Evolutionary conservation across 768 basidiomycete species (phyloP), one percentile per base, ranked within the genome.

Genomic region (Cyathus striatus): DNA sequence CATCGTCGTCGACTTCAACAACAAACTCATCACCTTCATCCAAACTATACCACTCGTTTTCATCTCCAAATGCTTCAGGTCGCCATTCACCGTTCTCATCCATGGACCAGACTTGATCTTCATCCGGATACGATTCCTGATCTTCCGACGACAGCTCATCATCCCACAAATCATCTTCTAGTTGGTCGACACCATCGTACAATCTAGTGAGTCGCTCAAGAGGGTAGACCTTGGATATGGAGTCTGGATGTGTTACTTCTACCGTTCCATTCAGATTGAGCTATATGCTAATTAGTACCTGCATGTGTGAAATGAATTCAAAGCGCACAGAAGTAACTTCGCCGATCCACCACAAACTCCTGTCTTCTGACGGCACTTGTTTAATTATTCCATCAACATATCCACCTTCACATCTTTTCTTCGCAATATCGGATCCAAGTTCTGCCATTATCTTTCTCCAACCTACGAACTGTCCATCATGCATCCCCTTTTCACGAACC

Each of bases 101-200:
- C 60, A 68, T 65, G 2, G 59, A 47, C 73, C 70, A 71, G 23
- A 56, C 55, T 44, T 62, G 63, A 40, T 75, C 71, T 38, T 75
- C 65, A 7, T 64, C 66, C n/a, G n/a, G n/a, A 56, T 70, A 63
- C 6, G 69, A 62, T 16, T 69, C 66, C 5, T 70, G 69, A 4
- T 51, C 64, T 17, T 72, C 73, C n/a, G 72, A 63, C 22, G 66
- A 68, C n/a, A n/a, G n/a, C 25, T 72, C 78, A 33, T 69, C 65
- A 20, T 55, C 73, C 78, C 81, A 84, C 21, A 75, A 58, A 41
- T 80, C 80, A 44, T 84, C 81, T 47, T 88, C 84, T 6, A 88
- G 70, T 55, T 87, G 87, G 41, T 91, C 90, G 27, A 86, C 69
- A 18, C 83, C 86, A 61, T 92, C 91, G 48, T 87, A 83, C 27